Base-by-base conservation (phyloP, 257 asterid genomes). In the Rubia yunnanensis region DNA sequence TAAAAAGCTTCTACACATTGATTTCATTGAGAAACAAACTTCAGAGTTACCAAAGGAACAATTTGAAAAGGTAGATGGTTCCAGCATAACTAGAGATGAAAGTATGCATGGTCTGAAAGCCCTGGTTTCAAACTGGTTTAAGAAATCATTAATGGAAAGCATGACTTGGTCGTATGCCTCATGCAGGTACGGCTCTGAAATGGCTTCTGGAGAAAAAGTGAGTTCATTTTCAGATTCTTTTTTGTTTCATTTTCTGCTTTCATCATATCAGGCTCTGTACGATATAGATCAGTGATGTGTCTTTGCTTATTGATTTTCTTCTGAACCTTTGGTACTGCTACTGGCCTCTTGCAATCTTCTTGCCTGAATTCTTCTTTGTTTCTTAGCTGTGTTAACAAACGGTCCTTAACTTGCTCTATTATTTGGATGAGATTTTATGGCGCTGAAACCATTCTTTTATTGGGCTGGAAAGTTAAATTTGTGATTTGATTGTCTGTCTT, bases 81-180 rank as follows among this genome's bases (percentile, higher is more conserved):
- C 80, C 23, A 68, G 49, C 49, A 35, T 69, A 14, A 52, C 67
- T 53, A 73, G 68, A 72, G 72, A 65, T 73, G 76, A 46, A 64
- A 70, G 81, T 67, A 54, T 74, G 53, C 44, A 57, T 72, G 69
- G 70, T 76, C 81, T 90, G 15, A 80, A 73, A 76, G 84, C 85
- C 65, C 75, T 81, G 39, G 73, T 94, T 65, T 85, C 88, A 66
- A 72, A 79, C 57, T 85, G 92, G 91, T 82, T 81, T 70, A 74
- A 67, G 68, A 76, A 82, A 73, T 83, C 86, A 52, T 57, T 74
- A 59, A 58, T 86, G 79, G 80, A 80, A 32, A 81, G 82, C 83
- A 71, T 88, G 81, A 83, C 87, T 81, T 86, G 83, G 85, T 76
- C 85, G 44, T 84, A 80, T 67, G 89, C 84, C 66, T 79, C 90